Conservation (phyloP, 495 filamentous ascomycete species). For the Usnea hakonensis region DNA sequence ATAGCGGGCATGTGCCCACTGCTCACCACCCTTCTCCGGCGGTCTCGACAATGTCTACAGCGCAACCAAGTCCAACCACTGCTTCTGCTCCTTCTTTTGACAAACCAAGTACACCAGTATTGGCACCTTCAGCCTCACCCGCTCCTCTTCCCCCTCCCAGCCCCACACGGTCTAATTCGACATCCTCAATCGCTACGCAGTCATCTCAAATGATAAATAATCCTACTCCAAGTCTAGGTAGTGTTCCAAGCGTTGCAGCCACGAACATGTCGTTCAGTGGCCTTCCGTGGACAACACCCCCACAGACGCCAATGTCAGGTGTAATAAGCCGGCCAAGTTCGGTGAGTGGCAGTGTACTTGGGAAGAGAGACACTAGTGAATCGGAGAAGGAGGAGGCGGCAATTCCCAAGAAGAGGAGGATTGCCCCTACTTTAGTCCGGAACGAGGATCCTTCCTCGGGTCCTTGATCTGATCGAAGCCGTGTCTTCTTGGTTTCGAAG, state of each 20-base stretch:
- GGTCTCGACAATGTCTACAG: constrained; percentile 40
- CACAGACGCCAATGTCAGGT: constrained; percentile 60
- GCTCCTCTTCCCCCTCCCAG: constrained; percentile 49
- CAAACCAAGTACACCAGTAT: constrained; percentile 36
- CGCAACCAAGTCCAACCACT: constrained; percentile 57
- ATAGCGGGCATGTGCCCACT: constrained; percentile 57
- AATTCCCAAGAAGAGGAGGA: constrained; percentile 61
- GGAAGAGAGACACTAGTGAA: constrained; percentile 50
- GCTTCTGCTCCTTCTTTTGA: constrained; percentile 50
- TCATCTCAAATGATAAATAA: constrained; percentile 53
- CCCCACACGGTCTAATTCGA: constrained; percentile 75
- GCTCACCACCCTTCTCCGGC: constrained; percentile 36
- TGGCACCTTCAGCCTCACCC: constrained; percentile 39
- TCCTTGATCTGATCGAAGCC: neutral
- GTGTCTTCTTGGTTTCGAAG: neutral
- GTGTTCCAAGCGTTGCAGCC: constrained; percentile 65
- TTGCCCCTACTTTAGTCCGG: constrained; percentile 64
- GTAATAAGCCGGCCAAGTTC: constrained; percentile 37
- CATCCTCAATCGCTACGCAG: constrained; percentile 70
- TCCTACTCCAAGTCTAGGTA: constrained; percentile 66
- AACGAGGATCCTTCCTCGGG: constrained; percentile 13
- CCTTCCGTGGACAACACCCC: constrained; percentile 68
- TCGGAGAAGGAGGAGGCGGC: constrained; percentile 55
- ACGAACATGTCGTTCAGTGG: constrained; percentile 52
- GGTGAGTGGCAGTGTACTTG: constrained; percentile 42